phyloP scores from a whole-genome alignment of 192 early-diverging fungal genomes.

The Coemansia furcata region DNA sequence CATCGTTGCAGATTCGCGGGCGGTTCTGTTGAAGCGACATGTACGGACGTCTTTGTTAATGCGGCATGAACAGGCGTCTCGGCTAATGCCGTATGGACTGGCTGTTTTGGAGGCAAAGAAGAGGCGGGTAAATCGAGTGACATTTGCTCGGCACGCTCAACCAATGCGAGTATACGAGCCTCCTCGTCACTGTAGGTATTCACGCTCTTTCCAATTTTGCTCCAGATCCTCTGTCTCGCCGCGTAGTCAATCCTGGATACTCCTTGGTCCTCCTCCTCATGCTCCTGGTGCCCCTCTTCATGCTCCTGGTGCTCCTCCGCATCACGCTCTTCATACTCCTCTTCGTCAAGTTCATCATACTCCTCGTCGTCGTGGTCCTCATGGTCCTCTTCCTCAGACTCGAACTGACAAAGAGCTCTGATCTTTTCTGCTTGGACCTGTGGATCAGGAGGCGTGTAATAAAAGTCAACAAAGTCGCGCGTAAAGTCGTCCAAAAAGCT shows the following conservation, averaged over 20 bases:
- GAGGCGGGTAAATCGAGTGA: neutral
- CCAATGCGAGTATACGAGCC: conserved; percentile 4
- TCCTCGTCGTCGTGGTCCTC: neutral
- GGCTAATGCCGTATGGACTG: neutral
- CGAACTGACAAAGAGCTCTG: neutral
- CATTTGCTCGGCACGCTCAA: conserved; percentile 23
- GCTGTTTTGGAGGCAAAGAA: neutral
- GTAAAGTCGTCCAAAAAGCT: conserved; percentile 46
- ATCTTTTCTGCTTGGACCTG: neutral
- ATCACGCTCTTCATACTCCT: neutral
- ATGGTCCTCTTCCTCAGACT: neutral
- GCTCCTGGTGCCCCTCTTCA: neutral
- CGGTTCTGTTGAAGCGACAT: neutral
- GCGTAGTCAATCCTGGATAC: conserved; percentile 4
- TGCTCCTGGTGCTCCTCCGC: neutral
- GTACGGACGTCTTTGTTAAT: neutral
- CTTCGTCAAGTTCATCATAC: neutral
- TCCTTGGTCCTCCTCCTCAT: neutral
- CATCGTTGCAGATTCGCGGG: conserved; percentile 5
- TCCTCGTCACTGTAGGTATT: neutral
- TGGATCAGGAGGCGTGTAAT: conserved; percentile 11
- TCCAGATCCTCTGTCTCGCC: neutral
- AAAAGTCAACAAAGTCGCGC: conserved; percentile 33
- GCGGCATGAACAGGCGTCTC: neutral
- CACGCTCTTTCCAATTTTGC: neutral